A percentile compares a stretch with the other conserved stretches of the same genome.
Evolutionary conservation across 768 basidiomycete genomes (phyloP).

Genomic region (Suillus sp.): DNA sequence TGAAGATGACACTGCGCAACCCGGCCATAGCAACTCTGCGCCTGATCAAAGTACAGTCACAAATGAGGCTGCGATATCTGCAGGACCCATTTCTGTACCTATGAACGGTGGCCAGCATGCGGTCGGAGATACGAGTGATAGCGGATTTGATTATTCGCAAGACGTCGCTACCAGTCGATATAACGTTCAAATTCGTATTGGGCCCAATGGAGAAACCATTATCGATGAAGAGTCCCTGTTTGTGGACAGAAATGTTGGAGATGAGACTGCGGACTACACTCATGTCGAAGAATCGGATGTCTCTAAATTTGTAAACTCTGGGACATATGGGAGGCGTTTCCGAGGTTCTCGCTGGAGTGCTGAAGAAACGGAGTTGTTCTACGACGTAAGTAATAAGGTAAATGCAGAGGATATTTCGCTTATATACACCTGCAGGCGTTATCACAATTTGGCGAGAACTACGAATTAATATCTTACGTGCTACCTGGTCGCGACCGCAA

Average conservation of each 20-base stretch:
- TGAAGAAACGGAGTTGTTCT: conserved; percentile 90
- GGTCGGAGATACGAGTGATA: conserved; percentile 48
- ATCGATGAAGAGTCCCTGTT: conserved; percentile 85
- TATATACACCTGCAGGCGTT: conserved; percentile 61
- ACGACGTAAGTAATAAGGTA: conserved; percentile 55
- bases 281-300: conserved; percentile 83
- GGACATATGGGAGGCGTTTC: conserved; percentile 76
- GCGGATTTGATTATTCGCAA: conserved; percentile 72
- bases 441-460: conserved; percentile 88
- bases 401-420: conserved; percentile 1
- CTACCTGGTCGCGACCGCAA: conserved; percentile 85
- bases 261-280: conserved; percentile 70
- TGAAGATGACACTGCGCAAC: conserved; percentile 46
- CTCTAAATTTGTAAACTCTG: conserved; percentile 84
- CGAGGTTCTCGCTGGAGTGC: conserved; percentile 86
- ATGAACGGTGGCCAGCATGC: conserved; percentile 12
- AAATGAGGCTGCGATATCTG: conserved; percentile 18
- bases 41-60: conserved; percentile 13
- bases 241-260: conserved; percentile 70
- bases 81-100: conserved; percentile 15
- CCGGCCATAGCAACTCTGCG: conserved; percentile 14
- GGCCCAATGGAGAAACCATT: conserved; percentile 83
- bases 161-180: conserved; percentile 67
- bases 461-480: conserved; percentile 86
- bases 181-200: conserved; percentile 86